Evolutionary conservation across 495 filamentous ascomycete genomes (phyloP).

Genomic region (Penicillium herquei): DNA sequence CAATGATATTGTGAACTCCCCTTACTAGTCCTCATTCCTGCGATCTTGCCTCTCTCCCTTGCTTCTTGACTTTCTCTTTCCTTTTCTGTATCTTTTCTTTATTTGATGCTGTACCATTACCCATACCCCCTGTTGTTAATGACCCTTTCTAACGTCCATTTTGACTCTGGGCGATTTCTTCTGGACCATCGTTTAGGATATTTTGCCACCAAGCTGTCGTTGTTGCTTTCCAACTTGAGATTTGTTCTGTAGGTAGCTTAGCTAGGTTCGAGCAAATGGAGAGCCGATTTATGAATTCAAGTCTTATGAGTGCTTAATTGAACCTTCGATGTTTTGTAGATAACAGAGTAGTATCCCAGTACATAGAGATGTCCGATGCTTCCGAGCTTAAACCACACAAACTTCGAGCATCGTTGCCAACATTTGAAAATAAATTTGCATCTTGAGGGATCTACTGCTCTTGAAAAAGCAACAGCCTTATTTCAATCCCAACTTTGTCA

Average conservation of each 20-base stretch:
- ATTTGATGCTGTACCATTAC: slow-evolving; percentile 26
- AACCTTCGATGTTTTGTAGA: no score
- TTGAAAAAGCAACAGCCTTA: no score
- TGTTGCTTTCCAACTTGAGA: no score
- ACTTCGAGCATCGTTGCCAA: no score
- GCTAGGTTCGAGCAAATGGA: neutral
- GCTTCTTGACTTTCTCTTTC: neutral
- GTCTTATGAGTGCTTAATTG: no score
- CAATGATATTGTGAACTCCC: slow-evolving; percentile 82
- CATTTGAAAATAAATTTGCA: no score
- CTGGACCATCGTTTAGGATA: neutral
- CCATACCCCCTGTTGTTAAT: slow-evolving; percentile 42
- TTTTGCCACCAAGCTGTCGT: neutral
- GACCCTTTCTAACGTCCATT: slow-evolving; percentile 5
- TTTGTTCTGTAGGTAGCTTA: neutral
- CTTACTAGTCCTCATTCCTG: slow-evolving; percentile 54
- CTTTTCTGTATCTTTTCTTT: slow-evolving; percentile 8
- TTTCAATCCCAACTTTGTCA: no score
- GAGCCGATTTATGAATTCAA: no score
- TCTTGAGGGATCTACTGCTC: no score
- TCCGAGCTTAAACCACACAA: no score
- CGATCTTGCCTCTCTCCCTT: neutral
- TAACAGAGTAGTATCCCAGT: no score
- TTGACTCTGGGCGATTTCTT: neutral
- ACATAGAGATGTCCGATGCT: no score